A percentile compares a stretch with the other conserved stretches of the same genome.
Conservation (phyloP, 257 asterid species). For the Marsdenia floribunda region DNA sequence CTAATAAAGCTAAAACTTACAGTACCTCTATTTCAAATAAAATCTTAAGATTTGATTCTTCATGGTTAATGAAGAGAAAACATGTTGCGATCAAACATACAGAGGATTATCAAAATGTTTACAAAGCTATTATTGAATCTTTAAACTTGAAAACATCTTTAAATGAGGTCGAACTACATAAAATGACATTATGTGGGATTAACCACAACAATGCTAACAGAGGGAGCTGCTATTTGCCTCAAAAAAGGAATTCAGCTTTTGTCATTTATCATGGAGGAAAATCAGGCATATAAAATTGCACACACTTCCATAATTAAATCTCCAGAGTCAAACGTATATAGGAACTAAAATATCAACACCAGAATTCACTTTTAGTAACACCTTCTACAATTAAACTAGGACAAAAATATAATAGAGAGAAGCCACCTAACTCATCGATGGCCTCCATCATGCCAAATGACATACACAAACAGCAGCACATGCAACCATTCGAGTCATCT, state of each 20-base stretch:
- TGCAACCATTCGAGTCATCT: conserved; percentile 77
- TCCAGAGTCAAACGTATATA: not conserved
- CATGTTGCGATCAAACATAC: not conserved
- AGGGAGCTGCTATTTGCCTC: too few relatives aligned
- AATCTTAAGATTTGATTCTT: not conserved
- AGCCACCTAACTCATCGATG: conserved; percentile 73
- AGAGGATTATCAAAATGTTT: not conserved
- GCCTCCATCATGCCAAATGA: conserved; percentile 82
- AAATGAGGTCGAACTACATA: too few relatives aligned
- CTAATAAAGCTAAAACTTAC: not conserved
- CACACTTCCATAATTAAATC: not conserved
- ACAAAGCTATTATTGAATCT: not conserved
- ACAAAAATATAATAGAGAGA: not conserved
- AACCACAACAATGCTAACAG: too few relatives aligned
- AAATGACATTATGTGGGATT: too few relatives aligned
- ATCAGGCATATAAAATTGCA: not conserved
- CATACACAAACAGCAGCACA: conserved; percentile 85
- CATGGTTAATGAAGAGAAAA: not conserved
- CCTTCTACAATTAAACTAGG: not conserved
- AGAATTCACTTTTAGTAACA: too few relatives aligned
- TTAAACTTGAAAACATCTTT: too few relatives aligned
- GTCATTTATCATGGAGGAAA: not conserved
- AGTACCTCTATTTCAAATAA: not conserved
- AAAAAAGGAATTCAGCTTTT: not conserved
- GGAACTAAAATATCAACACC: not conserved